Base-by-base conservation (phyloP, 2,329 filamentous ascomycete species). In the Grosmannia penicillata region DNA sequence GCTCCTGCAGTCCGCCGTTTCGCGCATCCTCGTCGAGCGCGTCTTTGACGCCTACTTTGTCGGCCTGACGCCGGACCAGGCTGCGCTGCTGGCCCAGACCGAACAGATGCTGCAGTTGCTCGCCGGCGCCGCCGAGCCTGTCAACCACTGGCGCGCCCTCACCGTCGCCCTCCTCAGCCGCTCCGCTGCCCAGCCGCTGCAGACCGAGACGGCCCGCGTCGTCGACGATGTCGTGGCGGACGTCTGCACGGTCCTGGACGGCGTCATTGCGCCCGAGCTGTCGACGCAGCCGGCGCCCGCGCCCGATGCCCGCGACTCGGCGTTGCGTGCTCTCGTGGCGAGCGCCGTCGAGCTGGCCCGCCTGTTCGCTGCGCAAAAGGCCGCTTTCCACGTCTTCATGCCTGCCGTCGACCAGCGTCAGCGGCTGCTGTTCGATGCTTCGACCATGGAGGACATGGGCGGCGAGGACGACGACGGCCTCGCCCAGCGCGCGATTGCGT, bases 71-170 rank as follows among this genome's bases (percentile, higher is more conserved):
- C 56, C 58, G 14, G 66, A 72, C n/a, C 64, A 71, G 45, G 65
- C 66, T 11, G 51, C 53, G 17, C 63, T 67, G 41, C 58, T 78
- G 14, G 55, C 57, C n/a, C 56, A 65, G 37, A 56, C 66, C 41
- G 70, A 75, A 21, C 18, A 15, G 11, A n/a, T 21, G n/a, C 6
- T 24, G 24, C 21, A 42, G 39, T n/a, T n/a, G n/a, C n/a, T n/a
- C n/a, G n/a, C 44, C 33, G 38, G 40, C 39, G 48, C 44, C 44
- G 30, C 39, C 7, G 48, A 47, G 30, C 39, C 66, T 23, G 63
- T 76, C 44, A 79, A 78, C 51, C 70, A 75, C 50, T 81, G 76
- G 76, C 72, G 77, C 28, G 72, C 75, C 6, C 62, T 65, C n/a
- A 81, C 76, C 2, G 62, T 80, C 29, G 63, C 70, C 21, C 61